Evolutionary conservation across 331 rosid species (phyloP).

Genomic region (Erythrophleum ivorense): DNA sequence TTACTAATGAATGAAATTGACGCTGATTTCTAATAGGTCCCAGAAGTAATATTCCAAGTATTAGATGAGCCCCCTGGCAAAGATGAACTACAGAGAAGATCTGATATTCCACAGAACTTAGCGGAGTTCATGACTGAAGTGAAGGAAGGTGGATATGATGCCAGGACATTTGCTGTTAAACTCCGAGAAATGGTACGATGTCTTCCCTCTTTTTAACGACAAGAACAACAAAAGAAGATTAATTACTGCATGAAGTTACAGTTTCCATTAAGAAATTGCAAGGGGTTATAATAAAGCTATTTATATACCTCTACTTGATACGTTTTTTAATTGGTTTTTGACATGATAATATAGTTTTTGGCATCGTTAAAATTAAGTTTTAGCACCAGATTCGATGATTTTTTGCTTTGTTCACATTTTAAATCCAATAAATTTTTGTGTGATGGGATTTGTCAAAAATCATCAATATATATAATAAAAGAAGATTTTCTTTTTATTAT

Average conservation of each 20-base stretch:
- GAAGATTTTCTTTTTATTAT: too few relatives aligned
- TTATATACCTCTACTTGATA: too few relatives aligned
- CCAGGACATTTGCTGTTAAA: slow-evolving; percentile 78
- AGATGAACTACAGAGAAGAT: slow-evolving; percentile 72
- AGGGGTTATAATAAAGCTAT: neutral
- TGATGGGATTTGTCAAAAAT: too few relatives aligned
- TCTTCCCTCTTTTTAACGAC: slow-evolving; percentile 9
- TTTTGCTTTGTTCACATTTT: neutral
- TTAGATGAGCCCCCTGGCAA: slow-evolving; percentile 72
- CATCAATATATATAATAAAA: too few relatives aligned
- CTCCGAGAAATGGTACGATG: slow-evolving; percentile 82
- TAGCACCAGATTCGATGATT: neutral
- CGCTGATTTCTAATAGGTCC: slow-evolving; percentile 67
- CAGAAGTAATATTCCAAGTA: slow-evolving; percentile 85
- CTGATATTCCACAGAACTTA: slow-evolving; percentile 84
- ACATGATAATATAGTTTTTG: neutral
- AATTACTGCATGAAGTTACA: neutral
- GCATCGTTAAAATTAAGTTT: neutral
- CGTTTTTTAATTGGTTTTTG: neutral
- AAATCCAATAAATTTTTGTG: neutral
- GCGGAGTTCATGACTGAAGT: slow-evolving; percentile 88
- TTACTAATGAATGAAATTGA: slow-evolving; percentile 34
- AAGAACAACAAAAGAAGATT: neutral
- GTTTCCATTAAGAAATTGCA: neutral
- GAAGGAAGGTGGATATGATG: slow-evolving; percentile 68